Evolutionary conservation across 2,329 filamentous ascomycete species (phyloP).

Genomic region (Clarireedia homoeocarpa): DNA sequence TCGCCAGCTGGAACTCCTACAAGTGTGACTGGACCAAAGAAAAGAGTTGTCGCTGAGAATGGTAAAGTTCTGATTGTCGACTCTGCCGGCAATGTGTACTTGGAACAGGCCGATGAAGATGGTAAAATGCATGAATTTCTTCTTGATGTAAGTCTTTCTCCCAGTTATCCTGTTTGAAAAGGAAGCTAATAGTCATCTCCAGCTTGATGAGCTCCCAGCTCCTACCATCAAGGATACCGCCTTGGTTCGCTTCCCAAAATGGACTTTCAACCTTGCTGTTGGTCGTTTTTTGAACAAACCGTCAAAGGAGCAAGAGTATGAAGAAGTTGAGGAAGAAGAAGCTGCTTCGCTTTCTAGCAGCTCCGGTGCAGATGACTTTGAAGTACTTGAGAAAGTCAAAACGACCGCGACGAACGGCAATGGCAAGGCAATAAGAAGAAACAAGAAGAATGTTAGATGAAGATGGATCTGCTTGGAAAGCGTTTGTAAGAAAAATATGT

Average conservation of each 20-base stretch:
- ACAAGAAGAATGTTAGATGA: constrained; percentile 24
- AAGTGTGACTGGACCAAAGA: constrained; percentile 65
- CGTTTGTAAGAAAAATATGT: constrained; percentile 10
- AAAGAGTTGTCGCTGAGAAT: constrained; percentile 86
- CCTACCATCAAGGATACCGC: constrained; percentile 79
- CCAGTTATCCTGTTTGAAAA: too few relatives aligned
- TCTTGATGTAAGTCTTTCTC: constrained; percentile 63
- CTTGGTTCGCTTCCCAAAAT: constrained; percentile 69
- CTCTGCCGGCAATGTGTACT: constrained; percentile 81
- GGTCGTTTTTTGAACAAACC: constrained; percentile 40
- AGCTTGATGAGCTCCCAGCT: constrained; percentile 71
- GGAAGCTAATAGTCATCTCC: background rate
- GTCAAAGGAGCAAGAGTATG: constrained; percentile 30
- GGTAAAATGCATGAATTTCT: constrained; percentile 76
- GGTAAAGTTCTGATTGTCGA: constrained; percentile 94
- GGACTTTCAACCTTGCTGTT: constrained; percentile 53
- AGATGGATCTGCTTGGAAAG: background rate
- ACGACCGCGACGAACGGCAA: constrained; percentile 25
- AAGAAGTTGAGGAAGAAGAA: constrained; percentile 32
- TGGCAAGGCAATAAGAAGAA: constrained; percentile 20
- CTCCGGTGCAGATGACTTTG: constrained; percentile 54
- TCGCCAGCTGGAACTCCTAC: constrained; percentile 30
- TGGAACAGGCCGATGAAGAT: constrained; percentile 88
- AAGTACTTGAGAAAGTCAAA: constrained; percentile 49
- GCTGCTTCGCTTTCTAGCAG: constrained; percentile 45